Evolutionary conservation across 805 yeast species (phyloP), one percentile per base, ranked within the genome.

Genomic region (Hanseniaspora lachancei): DNA sequence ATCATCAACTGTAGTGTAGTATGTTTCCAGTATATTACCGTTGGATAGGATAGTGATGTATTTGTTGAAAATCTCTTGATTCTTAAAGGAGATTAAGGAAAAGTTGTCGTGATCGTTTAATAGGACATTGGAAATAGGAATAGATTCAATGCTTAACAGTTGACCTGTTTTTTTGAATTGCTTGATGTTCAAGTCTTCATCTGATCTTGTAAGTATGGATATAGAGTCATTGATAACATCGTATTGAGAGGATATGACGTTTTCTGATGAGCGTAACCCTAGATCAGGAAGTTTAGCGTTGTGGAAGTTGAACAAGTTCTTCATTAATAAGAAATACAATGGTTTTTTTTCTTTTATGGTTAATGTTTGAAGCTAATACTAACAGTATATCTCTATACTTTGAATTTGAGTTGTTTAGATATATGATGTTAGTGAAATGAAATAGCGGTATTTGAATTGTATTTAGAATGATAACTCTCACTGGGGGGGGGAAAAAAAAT

Each of bases 11-110:
- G 74, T 63, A 60, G 81, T 86, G 64, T 84, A 82, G 23, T 79
- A 77, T 3, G 86, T 85, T 12, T 78, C 72, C 42, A 77, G 65
- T 12, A 91, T 79, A 64, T 89, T 96, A 60, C 97, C 97, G 59
- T 79, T 78, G 50, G 72, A 70, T 58, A 87, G 77, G 1, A 88
- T 80, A 51, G 87, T 76, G 1, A 86, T 76, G 43, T 85, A 68
- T 61, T 82, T 84, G 29, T 74, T 74, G n/a, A 74, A 66, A 59
- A 88, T 95, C 9, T 80, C 78, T 65, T 86, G 84, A 66, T 85
- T 93, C 2, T 66, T 73, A 64, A 85, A 82, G 4, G 79, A 75
- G 24, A 82, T 59, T 12, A 86, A 58, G 36, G 62, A 65, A 53
- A 75, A 79, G 36, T 67, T 66, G 40, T 68, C 66, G 0, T 68